phyloP scores from a whole-genome alignment of 495 filamentous ascomycete species.

The Penicillium riverlandense region DNA sequence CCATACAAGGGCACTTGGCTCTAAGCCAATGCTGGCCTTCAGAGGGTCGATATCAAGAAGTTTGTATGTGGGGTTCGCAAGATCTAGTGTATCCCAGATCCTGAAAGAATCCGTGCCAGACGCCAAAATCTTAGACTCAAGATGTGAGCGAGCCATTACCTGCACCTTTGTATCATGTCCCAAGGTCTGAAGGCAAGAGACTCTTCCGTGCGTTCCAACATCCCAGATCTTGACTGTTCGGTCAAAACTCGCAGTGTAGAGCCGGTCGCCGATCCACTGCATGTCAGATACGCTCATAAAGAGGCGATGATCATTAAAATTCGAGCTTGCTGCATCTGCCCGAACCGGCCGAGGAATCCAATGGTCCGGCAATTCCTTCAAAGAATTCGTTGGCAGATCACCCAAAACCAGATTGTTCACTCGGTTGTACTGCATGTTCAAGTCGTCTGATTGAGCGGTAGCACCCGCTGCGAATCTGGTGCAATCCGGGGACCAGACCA shows the following conservation, averaged over 20 bases:
- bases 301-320: conserved; percentile 58
- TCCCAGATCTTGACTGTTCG: conserved; percentile 72
- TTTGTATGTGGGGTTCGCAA: background rate
- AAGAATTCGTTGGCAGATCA: conserved; percentile 41
- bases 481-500: conserved; percentile 45
- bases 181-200: conserved; percentile 43
- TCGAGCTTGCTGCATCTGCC: conserved; percentile 34
- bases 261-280: conserved; percentile 55
- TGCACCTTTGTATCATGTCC: conserved; percentile 62
- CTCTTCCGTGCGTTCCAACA: conserved; percentile 20
- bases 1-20: conserved; percentile 69
- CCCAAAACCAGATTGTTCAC: conserved; percentile 71
- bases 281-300: conserved; percentile 74
- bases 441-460: conserved; percentile 62
- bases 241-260: conserved; percentile 81
- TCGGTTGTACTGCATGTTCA: conserved; percentile 80
- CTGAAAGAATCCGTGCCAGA: conserved; percentile 37
- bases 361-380: conserved; percentile 67
- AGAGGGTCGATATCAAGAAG: conserved; percentile 8
- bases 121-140: conserved; percentile 36
- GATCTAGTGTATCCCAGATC: conserved; percentile 21
- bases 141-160: conserved; percentile 53
- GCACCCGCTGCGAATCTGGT: conserved; percentile 53
- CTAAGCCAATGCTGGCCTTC: conserved; percentile 46
- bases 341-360: conserved; percentile 51